phyloP scores from a whole-genome alignment of 2,329 filamentous ascomycete species.

The Diaporthe sp. region DNA sequence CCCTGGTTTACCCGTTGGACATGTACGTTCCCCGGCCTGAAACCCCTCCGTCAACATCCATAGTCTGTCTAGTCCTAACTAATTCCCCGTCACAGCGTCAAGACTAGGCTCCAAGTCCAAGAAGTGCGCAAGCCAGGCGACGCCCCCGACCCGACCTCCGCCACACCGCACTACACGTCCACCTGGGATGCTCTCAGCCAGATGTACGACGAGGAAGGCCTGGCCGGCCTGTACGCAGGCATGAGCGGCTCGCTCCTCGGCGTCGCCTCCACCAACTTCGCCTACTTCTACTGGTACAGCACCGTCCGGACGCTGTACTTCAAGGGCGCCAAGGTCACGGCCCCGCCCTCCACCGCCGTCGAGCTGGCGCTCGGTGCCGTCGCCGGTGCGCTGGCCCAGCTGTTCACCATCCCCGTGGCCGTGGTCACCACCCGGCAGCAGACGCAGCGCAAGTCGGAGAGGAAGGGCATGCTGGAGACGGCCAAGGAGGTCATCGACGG shows the following conservation, averaged over 20 bases:
- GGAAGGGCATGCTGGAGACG: slow-evolving; percentile 88
- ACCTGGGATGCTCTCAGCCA: slow-evolving; percentile 89
- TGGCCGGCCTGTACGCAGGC: slow-evolving; percentile 86
- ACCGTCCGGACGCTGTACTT: slow-evolving; percentile 85
- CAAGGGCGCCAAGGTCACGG: slow-evolving; percentile 60
- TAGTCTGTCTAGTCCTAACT: slow-evolving; percentile 45
- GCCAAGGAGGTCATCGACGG: slow-evolving; percentile 89
- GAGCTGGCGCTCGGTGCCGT: slow-evolving; percentile 88
- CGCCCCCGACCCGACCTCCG: slow-evolving; percentile 54
- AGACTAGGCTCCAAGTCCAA: slow-evolving; percentile 96
- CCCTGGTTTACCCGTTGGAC: slow-evolving; percentile 94
- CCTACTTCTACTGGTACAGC: slow-evolving; percentile 99
- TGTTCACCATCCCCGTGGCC: slow-evolving; percentile 96
- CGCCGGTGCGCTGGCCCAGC: slow-evolving; percentile 89
- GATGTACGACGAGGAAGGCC: slow-evolving; percentile 83
- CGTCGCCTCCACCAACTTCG: slow-evolving; percentile 97
- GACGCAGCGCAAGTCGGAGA: slow-evolving; percentile 85
- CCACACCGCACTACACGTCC: slow-evolving; percentile 82
- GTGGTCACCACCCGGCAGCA: slow-evolving; percentile 97
- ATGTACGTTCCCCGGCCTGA: slow-evolving; percentile 69
- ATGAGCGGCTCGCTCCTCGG: slow-evolving; percentile 88
- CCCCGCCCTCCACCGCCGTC: slow-evolving; percentile 78
- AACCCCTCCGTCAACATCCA: not conserved
- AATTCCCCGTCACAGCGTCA: slow-evolving; percentile 71
- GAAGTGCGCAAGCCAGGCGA: slow-evolving; percentile 71